These are phyloP conservation scores for Cucumis variabilis DNA, from an alignment of 331 rosid species.

Conservation along the genomic window DNA sequence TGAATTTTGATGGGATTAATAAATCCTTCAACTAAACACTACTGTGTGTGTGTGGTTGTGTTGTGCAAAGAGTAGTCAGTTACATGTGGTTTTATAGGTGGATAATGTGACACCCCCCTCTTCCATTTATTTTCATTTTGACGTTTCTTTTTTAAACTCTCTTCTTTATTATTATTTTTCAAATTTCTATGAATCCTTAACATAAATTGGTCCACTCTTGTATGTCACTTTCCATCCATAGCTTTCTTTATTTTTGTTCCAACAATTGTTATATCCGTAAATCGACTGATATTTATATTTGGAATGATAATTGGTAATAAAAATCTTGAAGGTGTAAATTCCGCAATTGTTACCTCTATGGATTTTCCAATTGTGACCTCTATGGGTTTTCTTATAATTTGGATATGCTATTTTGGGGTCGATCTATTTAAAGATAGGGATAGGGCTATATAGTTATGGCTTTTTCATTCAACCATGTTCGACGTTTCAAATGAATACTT, in stretches of 20 bases:
- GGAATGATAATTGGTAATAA: no score
- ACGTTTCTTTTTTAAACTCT: background rate
- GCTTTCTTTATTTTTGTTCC: background rate
- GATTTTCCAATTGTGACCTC: no score
- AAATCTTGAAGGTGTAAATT: no score
- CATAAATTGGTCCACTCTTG: background rate
- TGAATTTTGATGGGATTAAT: no score
- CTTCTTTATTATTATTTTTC: background rate
- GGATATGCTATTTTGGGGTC: no score
- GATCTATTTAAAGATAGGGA: no score
- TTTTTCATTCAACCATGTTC: no score
- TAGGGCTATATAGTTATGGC: no score
- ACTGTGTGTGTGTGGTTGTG: background rate
- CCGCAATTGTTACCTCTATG: no score
- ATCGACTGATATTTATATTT: no score
- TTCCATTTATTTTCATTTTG: background rate
- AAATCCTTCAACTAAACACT: background rate
- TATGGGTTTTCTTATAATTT: no score
- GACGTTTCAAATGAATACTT: no score
- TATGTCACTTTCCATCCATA: background rate
- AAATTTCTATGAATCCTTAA: background rate
- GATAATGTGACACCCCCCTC: background rate
- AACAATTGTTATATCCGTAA: background rate
- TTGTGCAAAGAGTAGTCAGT: background rate
- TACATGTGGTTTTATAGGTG: constrained; percentile 1